Evolutionary conservation across 73 alveolate species (phyloP), one percentile per base, ranked within the genome.

Genomic region (Paramecium bursaria): DNA sequence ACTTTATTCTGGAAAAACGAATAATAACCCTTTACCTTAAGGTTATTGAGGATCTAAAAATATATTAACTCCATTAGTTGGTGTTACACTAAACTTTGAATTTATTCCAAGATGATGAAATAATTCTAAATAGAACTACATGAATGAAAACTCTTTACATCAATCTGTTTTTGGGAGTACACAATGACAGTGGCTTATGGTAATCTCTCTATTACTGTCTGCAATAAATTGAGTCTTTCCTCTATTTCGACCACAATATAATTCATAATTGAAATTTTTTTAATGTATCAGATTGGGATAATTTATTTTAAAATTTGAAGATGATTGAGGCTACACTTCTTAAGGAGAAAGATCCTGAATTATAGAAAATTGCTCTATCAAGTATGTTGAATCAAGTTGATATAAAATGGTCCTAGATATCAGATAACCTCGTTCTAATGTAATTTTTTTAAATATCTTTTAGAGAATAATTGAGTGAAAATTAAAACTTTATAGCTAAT

Each of bases 391-490:
- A 61, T 19, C 29, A 17, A 3, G 85, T 79, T 9, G 89, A 79
- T 53, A 15, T 46, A 35, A 27, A 55, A n/a, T 79, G 89, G 89
- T 48, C 89, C 30, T 80, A 79, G 33, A 79, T 55, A 54, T 33
- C 85, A 11, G 89, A 79, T 31, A 47, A 48, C 17, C 60, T 79
- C 54, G 50, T 67, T 39, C 50, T 39, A 30, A 55, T 79, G 89
- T 79, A 79, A 79, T 29, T 5, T 11, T 79, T 22, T 30, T 6
- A 7, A 4, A 14, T 31, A 5, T 11, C n/a, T 22, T 0, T 17
- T 52, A 79, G 89, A 13, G 97, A 95, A 85, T 74, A 86, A 6
- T 88, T 93, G 11, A 85, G 88, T 50, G 97, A 93, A 52, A 92
- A 94, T 86, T 42, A 82, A 6, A 48, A 73, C 21, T 86, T 95